These are phyloP conservation scores for Groenewaldozyma tartarivorans DNA, from an alignment of 805 yeast genomes.

Conservation along the genomic window DNA sequence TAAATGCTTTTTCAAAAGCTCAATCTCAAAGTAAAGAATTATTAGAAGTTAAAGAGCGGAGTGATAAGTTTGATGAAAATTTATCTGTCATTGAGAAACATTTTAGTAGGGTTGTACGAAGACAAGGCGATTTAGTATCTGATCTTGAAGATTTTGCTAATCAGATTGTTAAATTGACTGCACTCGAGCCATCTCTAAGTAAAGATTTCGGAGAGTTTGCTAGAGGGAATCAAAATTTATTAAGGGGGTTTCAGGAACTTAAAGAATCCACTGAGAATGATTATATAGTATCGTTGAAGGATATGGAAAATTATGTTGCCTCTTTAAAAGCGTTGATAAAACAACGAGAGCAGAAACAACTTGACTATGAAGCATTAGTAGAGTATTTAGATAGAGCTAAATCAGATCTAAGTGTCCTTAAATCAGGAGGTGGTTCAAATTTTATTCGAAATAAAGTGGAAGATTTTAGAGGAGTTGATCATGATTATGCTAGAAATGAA, in stretches of 20 bases:
- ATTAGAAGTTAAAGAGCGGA: conserved; percentile 69
- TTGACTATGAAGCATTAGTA: conserved; percentile 78
- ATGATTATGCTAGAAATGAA: conserved; percentile 45
- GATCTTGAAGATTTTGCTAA: conserved; percentile 65
- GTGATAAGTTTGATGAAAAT: conserved; percentile 79
- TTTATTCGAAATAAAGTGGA: conserved; percentile 50
- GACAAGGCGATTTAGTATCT: conserved; percentile 60
- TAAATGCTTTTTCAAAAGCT: conserved; percentile 86
- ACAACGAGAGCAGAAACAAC: conserved; percentile 80
- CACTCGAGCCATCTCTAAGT: conserved; percentile 37
- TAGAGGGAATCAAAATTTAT: conserved; percentile 36
- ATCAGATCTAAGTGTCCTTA: conserved; percentile 48
- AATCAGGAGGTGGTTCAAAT: conserved; percentile 42
- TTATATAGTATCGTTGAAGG: conserved; percentile 73
- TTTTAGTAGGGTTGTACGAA: conserved; percentile 60
- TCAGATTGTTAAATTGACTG: conserved; percentile 61
- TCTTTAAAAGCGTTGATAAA: conserved; percentile 62
- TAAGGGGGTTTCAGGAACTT: conserved; percentile 35
- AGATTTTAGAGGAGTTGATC: conserved; percentile 54
- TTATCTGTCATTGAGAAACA: conserved; percentile 68
- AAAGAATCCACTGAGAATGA: conserved; percentile 59
- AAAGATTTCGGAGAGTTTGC: conserved; percentile 36
- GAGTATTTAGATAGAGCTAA: conserved; percentile 69
- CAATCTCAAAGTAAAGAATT: conserved; percentile 61
- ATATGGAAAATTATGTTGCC: conserved; percentile 70